Evolutionary conservation across 2,329 filamentous ascomycete genomes (phyloP).

Genomic region (Xylariaceae sp.): DNA sequence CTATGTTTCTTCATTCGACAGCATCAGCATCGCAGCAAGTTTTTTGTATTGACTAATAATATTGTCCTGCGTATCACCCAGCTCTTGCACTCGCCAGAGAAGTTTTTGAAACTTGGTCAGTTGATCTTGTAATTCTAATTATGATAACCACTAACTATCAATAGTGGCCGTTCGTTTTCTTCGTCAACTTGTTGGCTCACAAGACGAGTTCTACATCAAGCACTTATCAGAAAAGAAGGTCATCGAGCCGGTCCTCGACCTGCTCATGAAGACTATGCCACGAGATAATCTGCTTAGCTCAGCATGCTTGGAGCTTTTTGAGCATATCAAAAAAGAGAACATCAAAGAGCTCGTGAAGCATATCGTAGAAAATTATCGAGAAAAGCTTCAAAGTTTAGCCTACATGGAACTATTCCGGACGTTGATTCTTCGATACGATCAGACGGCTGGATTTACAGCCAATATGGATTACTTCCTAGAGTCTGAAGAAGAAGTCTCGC

Average conservation of each 20-base stretch:
- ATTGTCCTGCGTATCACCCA: slow-evolving; percentile 81
- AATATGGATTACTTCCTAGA: slow-evolving; percentile 76
- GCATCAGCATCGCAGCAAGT: slow-evolving; percentile 84
- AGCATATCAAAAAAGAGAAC: slow-evolving; percentile 82
- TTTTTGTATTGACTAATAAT: slow-evolving; percentile 82
- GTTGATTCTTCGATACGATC: slow-evolving; percentile 78
- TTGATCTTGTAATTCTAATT: slow-evolving; percentile 18
- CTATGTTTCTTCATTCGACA: slow-evolving; percentile 92
- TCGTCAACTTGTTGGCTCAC: slow-evolving; percentile 80
- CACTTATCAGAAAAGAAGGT: slow-evolving; percentile 82
- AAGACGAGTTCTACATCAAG: slow-evolving; percentile 90
- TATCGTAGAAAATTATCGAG: slow-evolving; percentile 82
- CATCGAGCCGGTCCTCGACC: slow-evolving; percentile 82
- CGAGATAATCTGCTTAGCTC: slow-evolving; percentile 94
- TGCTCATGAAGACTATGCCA: slow-evolving; percentile 84
- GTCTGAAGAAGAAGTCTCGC: slow-evolving; percentile 63
- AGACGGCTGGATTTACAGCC: slow-evolving; percentile 70
- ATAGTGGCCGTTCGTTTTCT: slow-evolving; percentile 91
- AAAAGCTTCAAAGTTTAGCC: slow-evolving; percentile 74
- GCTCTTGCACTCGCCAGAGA: slow-evolving; percentile 81
- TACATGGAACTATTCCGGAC: slow-evolving; percentile 86
- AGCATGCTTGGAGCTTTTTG: slow-evolving; percentile 91
- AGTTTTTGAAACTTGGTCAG: slow-evolving; percentile 88
- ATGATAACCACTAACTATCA: slow-evolving; percentile 19
- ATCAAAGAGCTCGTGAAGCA: slow-evolving; percentile 83